Conservation (phyloP, 202 grass and related monocot genomes). For the Tripidium arundinaceum region DNA sequence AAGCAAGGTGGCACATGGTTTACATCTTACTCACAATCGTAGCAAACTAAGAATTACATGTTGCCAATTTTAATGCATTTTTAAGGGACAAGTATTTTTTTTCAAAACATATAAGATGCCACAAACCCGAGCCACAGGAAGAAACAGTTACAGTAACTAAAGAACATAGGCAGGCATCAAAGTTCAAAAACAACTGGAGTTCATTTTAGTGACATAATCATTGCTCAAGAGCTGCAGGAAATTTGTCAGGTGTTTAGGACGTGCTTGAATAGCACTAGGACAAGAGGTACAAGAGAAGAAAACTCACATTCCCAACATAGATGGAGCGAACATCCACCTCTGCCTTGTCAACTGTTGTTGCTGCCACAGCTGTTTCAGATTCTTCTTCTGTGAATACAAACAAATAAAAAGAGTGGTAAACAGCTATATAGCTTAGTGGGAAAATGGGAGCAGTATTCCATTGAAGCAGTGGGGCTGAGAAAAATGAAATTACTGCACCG, state of each 20-base stretch:
- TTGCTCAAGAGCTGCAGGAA: neutral
- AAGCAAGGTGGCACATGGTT: conserved; percentile 10
- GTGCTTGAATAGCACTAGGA: neutral
- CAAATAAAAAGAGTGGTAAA: neutral
- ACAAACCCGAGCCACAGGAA: neutral
- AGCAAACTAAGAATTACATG: neutral
- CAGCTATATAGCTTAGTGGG: neutral
- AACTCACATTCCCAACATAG: conserved; percentile 65
- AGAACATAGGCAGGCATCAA: neutral
- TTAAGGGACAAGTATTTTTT: neutral
- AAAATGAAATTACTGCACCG: neutral
- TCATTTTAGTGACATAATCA: neutral
- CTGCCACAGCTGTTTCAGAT: conserved; percentile 18
- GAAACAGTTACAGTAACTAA: neutral
- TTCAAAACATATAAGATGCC: neutral
- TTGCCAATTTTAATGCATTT: neutral
- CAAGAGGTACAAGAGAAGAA: conserved; percentile 1
- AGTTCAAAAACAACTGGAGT: neutral
- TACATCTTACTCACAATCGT: neutral
- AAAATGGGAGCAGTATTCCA: neutral
- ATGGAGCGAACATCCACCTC: conserved; percentile 65
- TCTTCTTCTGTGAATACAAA: conserved; percentile 12
- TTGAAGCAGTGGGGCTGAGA: neutral
- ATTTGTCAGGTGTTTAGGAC: neutral
- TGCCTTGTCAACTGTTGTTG: conserved; percentile 43